Evolutionary conservation across 1,284 basidiomycete genomes (phyloP), one percentile per base, ranked within the genome.

Genomic region (Vanrija sp.): DNA sequence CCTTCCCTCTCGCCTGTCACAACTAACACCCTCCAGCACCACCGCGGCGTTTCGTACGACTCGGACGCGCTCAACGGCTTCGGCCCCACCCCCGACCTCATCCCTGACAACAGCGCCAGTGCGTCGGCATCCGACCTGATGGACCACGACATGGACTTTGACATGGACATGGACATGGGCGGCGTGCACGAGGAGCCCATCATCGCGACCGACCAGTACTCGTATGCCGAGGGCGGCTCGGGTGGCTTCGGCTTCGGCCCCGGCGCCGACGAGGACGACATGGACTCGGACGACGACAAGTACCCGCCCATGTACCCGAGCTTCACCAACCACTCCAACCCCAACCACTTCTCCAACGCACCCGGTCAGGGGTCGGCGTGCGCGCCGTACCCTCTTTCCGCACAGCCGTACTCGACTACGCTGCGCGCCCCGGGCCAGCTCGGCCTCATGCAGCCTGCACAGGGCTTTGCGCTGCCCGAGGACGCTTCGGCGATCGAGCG

Each of bases 201-300:
- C 57, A 41, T 36, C 31, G 24, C 45, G 20, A 20, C 25, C 9
- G 46, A 41, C 18, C 44, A 50, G 44, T 68, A 68, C 48, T 49
- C 39, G 16, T 68, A 64, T 49, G 57, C 59, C 16, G 54, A 60
- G 23, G 46, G 58, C 19, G 72, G 72, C 1, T 65, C 59, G 22
- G 72, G 69, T 9, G 72, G 72, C 5, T 72, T 74, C 47, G 66
- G 69, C 9, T 74, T 74, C 39, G 72, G 72, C 18, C 72, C 72
- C 18, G 72, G 72, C 12, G 67, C 67, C 6, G 69, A 72, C 50
- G 72, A 74, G 54, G 72, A 74, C 58, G 68, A 65, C 38, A 63
- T 66, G 45, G 63, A 63, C 45, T 44, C 49, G 39, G 63, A 64
- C 53, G 38, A 48, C 46, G 51, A 47, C 24, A 47, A 53, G 45